Evolutionary conservation across 2,329 filamentous ascomycete species (phyloP).

Genomic region (Fusarium sororula): DNA sequence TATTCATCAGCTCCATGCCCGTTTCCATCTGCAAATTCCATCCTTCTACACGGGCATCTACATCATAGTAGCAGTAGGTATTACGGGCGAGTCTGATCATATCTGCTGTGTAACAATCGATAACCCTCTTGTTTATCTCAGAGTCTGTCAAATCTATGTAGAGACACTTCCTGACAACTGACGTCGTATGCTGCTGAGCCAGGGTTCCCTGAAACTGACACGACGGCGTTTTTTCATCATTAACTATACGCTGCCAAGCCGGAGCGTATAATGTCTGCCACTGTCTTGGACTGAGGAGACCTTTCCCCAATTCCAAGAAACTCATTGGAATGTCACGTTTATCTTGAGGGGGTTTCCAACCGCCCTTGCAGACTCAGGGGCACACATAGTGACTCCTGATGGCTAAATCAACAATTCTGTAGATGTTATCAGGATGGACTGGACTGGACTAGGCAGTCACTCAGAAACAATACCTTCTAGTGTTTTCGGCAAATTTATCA

Average conservation of each 20-base stretch:
- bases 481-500: not conserved
- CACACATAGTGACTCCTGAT: not conserved
- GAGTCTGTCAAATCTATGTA: not conserved
- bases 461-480: not conserved
- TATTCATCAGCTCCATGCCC: not conserved
- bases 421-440: not conserved
- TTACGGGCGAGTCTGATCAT: not conserved
- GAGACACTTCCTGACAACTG: not conserved
- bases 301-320: not conserved
- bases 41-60: not conserved
- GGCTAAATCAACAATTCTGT: not conserved
- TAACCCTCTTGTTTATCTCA: not conserved
- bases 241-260: constrained; percentile 19
- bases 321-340: constrained; percentile 12
- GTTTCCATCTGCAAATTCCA: not conserved
- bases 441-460: not conserved
- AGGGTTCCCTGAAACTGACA: constrained; percentile 38
- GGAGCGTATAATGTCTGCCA: constrained; percentile 5
- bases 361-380: constrained; percentile 18
- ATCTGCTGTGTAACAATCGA: not conserved
- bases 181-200: constrained; percentile 22
- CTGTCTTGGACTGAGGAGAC: not conserved
- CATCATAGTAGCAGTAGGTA: not conserved
- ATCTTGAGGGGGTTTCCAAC: not conserved
- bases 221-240: constrained; percentile 17